A percentile compares a stretch with the other conserved stretches of the same genome.
Evolutionary conservation across 495 filamentous ascomycete species (phyloP).

Genomic region (Xylaria telfairii): DNA sequence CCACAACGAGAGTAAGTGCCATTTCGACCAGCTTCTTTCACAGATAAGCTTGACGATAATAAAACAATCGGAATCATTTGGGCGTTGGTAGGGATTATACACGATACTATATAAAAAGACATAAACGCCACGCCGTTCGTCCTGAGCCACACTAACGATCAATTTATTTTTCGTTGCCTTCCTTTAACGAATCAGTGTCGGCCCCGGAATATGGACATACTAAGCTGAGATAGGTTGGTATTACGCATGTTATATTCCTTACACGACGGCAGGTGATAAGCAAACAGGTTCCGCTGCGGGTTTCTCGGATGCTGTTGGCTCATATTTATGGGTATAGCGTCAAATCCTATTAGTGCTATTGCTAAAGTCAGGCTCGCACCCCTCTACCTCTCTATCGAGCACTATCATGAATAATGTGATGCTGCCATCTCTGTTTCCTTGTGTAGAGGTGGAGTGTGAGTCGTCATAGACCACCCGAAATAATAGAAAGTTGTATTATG

Average conservation of each 20-base stretch:
- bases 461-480: background rate
- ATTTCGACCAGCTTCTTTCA: background rate
- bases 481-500: background rate
- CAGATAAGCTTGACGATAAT: background rate
- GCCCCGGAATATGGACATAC: background rate
- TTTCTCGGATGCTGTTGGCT: conserved; percentile 1
- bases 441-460: background rate
- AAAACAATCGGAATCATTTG: background rate
- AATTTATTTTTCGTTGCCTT: background rate
- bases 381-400: background rate
- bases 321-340: background rate
- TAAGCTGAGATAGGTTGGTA: background rate
- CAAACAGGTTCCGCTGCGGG: background rate
- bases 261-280: background rate
- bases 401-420: background rate
- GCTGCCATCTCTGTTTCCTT: background rate
- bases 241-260: background rate
- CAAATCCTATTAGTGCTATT: conserved; percentile 3
- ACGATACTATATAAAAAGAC: background rate
- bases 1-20: conserved; percentile 41
- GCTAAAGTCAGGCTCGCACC: background rate
- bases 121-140: background rate
- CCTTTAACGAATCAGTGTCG: background rate
- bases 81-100: background rate
- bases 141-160: background rate